Base-by-base conservation (phyloP, 371 early-diverging fungal species). In the Caulochytrium protostelioides region DNA sequence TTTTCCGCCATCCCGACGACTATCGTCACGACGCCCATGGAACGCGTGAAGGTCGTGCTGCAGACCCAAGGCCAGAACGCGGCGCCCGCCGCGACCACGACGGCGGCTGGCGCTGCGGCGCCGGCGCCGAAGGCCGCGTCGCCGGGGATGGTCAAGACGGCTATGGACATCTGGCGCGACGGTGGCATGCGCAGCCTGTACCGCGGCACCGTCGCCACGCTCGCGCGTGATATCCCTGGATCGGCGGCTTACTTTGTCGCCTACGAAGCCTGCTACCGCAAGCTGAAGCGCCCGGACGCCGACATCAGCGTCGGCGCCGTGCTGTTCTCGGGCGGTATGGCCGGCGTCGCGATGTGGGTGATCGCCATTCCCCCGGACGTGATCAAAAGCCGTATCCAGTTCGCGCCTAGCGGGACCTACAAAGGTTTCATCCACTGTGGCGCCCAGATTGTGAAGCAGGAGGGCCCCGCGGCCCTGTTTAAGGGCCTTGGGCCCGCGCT, bases 191-290 rank as follows among this genome's bases (percentile, higher is more conserved):
- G 68, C 25, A 67, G 76, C 30, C 65, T 94, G 50, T 94, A 77
- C 72, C 68, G 83, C 46, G 92, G 95, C 39, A 83, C 90, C 9
- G 73, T 77, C 36, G 91, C 91, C 27, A 92, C 95, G 3, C 60
- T 94, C 20, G 59, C 83, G 40, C 72, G 95, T 39, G 95, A 94
- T 54, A 74, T 74, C 28, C 90, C 91, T 10, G 95, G 92, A 37
- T 78, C 79, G 22, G 89, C 86, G 28, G 90, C 87, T n/a, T 94
- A 87, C 67, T 85, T 91, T 73, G 85, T 79, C 42, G 83, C 81
- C 7, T 95, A 92, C 52, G 97, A 95, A 57, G 45, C 70, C 34
- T 57, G 81, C 62, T 84, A 91, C 64, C 61, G 67, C 41, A 34
- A 59, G 14, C 61, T 95, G 43, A 81, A 78, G 39, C 79, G 74